phyloP scores from a whole-genome alignment of 2,329 filamentous ascomycete genomes.

The Fusarium begoniae region DNA sequence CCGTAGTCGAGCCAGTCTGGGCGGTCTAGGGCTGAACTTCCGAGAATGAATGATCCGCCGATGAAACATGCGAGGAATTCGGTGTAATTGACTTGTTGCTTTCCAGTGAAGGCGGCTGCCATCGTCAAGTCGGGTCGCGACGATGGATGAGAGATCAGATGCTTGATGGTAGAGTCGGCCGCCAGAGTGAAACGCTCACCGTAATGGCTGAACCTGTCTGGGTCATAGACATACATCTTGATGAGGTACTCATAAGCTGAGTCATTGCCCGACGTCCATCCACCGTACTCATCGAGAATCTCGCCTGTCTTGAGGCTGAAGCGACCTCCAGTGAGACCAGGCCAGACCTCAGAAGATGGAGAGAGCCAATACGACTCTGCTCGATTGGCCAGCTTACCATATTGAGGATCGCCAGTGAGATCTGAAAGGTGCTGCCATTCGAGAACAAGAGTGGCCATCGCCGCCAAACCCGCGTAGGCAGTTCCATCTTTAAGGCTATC shows the following conservation, averaged over 20 bases:
- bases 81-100: slow-evolving; percentile 51
- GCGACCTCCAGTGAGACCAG: slow-evolving; percentile 7
- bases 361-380: slow-evolving; percentile 11
- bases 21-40: slow-evolving; percentile 61
- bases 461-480: not conserved
- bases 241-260: slow-evolving; percentile 69
- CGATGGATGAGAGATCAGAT: slow-evolving; percentile 62
- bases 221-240: slow-evolving; percentile 74
- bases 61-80: slow-evolving; percentile 70
- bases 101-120: slow-evolving; percentile 70
- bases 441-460: slow-evolving; percentile 10
- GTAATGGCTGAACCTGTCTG: slow-evolving; percentile 51
- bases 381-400: not conserved
- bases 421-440: slow-evolving; percentile 20
- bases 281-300: slow-evolving; percentile 39
- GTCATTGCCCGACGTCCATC: slow-evolving; percentile 68
- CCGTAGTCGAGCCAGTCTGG: slow-evolving; percentile 43
- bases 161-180: slow-evolving; percentile 50
- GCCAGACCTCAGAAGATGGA: slow-evolving; percentile 13
- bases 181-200: slow-evolving; percentile 58
- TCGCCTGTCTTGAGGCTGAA: slow-evolving; percentile 38
- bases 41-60: slow-evolving; percentile 72
- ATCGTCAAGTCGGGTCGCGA: slow-evolving; percentile 74
- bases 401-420: slow-evolving; percentile 4
- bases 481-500: not conserved